Conservation (phyloP, 257 asterid species). For the Handroanthus guayacan region DNA sequence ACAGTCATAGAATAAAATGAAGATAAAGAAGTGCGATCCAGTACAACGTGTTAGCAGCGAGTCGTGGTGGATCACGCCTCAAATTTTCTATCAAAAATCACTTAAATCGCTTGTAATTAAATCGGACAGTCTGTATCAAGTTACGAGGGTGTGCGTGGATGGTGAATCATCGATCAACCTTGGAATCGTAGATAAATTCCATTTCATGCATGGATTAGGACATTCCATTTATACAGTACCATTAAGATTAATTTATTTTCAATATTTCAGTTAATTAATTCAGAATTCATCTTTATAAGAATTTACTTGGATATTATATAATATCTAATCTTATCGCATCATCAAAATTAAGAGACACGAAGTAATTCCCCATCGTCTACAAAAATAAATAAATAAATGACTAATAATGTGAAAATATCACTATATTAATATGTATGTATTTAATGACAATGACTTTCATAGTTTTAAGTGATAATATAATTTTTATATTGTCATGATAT, state of each 20-base stretch:
- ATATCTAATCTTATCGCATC: too few species aligned
- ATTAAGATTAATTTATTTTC: too few species aligned
- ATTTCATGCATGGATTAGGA: conserved; percentile 26
- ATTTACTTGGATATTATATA: too few species aligned
- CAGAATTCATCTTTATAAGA: not conserved
- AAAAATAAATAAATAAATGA: too few species aligned
- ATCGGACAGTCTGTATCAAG: conserved; percentile 14
- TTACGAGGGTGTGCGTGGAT: conserved; percentile 33
- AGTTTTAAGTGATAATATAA: too few species aligned
- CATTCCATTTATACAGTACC: conserved; percentile 16
- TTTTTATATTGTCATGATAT: too few species aligned
- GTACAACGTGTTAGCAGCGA: conserved; percentile 8
- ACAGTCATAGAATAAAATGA: not conserved
- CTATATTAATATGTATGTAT: too few species aligned
- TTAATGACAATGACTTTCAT: too few species aligned
- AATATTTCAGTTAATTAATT: too few species aligned
- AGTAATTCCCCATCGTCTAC: too few species aligned
- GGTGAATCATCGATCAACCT: conserved; percentile 19
- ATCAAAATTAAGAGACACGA: too few species aligned
- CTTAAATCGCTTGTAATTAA: not conserved
- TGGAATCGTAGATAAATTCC: conserved; percentile 1
- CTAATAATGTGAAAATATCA: too few species aligned
- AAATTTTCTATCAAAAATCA: conserved; percentile 12
- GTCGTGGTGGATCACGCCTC: conserved; percentile 37
- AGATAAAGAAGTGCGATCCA: conserved; percentile 1